These are phyloP conservation scores for Hyaloscypha finlandica DNA, from an alignment of 495 filamentous ascomycete species.

Conservation along the genomic window DNA sequence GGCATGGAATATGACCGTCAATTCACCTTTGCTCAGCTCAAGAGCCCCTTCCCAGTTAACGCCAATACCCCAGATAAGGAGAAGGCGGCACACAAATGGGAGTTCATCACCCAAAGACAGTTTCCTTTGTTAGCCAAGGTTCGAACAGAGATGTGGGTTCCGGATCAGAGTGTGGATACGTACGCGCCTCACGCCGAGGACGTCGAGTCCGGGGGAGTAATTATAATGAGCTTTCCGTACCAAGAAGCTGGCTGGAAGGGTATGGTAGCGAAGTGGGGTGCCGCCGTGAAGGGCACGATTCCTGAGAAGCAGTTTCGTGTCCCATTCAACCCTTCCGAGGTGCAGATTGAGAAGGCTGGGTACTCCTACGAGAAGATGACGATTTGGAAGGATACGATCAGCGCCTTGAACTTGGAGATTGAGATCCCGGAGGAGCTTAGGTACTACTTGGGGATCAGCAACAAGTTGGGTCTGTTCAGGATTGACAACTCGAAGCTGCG, in stretches of 20 bases:
- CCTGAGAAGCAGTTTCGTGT: conserved; percentile 60
- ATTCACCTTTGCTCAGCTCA: conserved; percentile 73
- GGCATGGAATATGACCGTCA: conserved; percentile 84
- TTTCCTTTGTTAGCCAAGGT: conserved; percentile 74
- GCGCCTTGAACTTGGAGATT: conserved; percentile 60
- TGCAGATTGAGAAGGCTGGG: conserved; percentile 50
- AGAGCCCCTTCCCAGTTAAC: conserved; percentile 50
- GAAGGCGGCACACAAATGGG: conserved; percentile 62
- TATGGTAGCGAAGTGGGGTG: conserved; percentile 38
- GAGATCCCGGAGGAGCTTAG: conserved; percentile 52
- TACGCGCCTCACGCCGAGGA: conserved; percentile 45
- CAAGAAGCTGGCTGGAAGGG: conserved; percentile 47
- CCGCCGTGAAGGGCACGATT: conserved; percentile 47
- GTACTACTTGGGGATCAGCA: conserved; percentile 63
- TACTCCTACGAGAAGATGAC: conserved; percentile 65
- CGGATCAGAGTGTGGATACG: conserved; percentile 58
- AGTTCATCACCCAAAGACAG: conserved; percentile 77
- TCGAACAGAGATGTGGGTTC: conserved; percentile 76
- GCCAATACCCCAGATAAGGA: conserved; percentile 40
- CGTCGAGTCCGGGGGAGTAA: conserved; percentile 55
- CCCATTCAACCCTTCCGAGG: conserved; percentile 62
- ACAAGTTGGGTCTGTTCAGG: conserved; percentile 71
- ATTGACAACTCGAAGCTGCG: conserved; percentile 61
- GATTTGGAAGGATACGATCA: conserved; percentile 78
- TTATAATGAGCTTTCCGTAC: conserved; percentile 64